Conservation (phyloP, 2,329 filamentous ascomycete genomes). For the Coniella lustricola region DNA sequence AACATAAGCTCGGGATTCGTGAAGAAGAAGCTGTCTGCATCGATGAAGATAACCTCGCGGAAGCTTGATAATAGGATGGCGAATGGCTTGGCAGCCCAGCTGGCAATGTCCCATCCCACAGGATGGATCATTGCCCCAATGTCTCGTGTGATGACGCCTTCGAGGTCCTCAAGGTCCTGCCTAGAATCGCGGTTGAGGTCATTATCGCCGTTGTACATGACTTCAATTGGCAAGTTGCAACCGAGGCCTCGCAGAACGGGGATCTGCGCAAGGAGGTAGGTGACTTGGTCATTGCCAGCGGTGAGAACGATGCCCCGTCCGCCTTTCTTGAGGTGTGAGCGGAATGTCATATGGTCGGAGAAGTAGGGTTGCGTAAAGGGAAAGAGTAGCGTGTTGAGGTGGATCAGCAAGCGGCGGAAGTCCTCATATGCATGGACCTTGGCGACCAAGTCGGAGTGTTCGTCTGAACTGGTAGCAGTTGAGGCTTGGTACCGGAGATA, state of each 20-base stretch:
- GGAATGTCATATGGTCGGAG: conserved; percentile 36
- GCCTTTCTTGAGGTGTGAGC: conserved; percentile 33
- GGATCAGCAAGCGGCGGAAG: conserved; percentile 32
- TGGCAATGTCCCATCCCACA: conserved; percentile 34
- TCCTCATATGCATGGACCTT: conserved; percentile 34
- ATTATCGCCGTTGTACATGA: conserved; percentile 35
- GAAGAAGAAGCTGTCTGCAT: conserved; percentile 38
- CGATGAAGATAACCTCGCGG: conserved; percentile 39
- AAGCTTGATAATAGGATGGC: conserved; percentile 39
- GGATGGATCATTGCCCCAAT: conserved; percentile 37
- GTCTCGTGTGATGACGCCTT: conserved; percentile 36
- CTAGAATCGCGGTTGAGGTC: conserved; percentile 37
- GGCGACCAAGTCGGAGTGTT: conserved; percentile 21
- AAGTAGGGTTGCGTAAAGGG: conserved; percentile 35
- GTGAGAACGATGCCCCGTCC: conserved; percentile 38
- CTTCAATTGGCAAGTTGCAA: conserved; percentile 31
- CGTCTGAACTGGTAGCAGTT: conserved; percentile 10
- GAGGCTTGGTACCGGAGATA: conserved; percentile 26
- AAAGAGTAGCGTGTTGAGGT: conserved; percentile 31
- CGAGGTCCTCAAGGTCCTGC: conserved; percentile 32
- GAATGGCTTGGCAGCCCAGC: conserved; percentile 40
- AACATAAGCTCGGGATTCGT: conserved; percentile 35
- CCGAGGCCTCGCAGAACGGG: conserved; percentile 29
- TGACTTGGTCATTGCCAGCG: conserved; percentile 35
- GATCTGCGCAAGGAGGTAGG: conserved; percentile 36